A percentile compares a stretch with the other conserved stretches of the same genome.
These are phyloP conservation scores for Xylariaceae sp. DNA, from an alignment of 2,329 filamentous ascomycete genomes.

Conservation along the genomic window DNA sequence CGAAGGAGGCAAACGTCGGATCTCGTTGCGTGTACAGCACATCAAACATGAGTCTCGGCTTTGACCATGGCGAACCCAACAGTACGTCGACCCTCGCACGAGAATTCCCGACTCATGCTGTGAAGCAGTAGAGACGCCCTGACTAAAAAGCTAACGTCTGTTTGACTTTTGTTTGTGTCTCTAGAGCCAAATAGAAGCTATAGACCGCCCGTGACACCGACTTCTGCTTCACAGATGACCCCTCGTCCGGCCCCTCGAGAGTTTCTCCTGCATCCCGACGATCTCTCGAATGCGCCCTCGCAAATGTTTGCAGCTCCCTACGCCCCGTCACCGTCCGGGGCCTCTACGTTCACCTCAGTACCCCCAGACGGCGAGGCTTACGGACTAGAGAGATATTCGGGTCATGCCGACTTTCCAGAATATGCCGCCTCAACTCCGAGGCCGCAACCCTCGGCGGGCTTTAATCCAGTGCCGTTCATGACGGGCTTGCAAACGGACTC, in stretches of 20 bases:
- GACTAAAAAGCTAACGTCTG: conserved; percentile 5
- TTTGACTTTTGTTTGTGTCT: conserved; percentile 1
- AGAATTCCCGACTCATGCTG: background rate
- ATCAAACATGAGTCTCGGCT: conserved; percentile 21
- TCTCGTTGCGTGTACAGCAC: conserved; percentile 9
- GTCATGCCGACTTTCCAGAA: conserved; percentile 25
- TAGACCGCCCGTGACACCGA: conserved; percentile 19
- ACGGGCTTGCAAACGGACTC: conserved; percentile 33
- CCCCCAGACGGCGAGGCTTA: conserved; percentile 41
- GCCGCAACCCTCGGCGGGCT: conserved; percentile 32
- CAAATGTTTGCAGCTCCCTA: conserved; percentile 36
- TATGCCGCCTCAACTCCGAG: conserved; percentile 23
- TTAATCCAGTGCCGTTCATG: conserved; percentile 37
- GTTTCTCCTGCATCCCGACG: conserved; percentile 15
- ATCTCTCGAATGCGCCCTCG: conserved; percentile 33
- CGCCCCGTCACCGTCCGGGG: conserved; percentile 40
- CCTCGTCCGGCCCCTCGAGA: conserved; percentile 18
- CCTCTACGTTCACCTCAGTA: conserved; percentile 29
- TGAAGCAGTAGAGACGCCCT: background rate
- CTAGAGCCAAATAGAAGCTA: conserved; percentile 23
- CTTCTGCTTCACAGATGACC: conserved; percentile 28
- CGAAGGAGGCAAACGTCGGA: conserved; percentile 8
- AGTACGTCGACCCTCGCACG: conserved; percentile 15
- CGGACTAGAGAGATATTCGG: conserved; percentile 41
- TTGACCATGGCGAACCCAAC: conserved; percentile 17